Evolutionary conservation across 345 rosid species (phyloP).

Genomic region (Diplotaxis tenuifolia): DNA sequence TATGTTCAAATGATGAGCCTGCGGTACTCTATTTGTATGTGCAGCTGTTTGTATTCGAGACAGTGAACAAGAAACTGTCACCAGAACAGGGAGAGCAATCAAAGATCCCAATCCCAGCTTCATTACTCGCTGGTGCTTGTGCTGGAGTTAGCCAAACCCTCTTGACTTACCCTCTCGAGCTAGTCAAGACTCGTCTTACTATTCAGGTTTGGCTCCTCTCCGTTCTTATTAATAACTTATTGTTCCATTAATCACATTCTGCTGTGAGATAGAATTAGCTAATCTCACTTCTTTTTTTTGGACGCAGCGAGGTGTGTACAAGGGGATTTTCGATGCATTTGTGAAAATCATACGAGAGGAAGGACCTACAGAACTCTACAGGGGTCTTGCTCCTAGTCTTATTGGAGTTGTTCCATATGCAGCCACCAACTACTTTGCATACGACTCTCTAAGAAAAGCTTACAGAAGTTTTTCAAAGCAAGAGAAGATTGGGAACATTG

Average conservation of each 20-base stretch:
- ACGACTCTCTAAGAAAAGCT: constrained; percentile 73
- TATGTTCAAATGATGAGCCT: background rate
- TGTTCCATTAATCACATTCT: background rate
- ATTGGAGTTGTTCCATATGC: constrained; percentile 96
- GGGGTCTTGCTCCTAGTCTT: constrained; percentile 93
- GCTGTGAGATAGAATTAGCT: background rate
- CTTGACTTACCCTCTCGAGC: constrained; percentile 88
- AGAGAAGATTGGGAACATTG: constrained; percentile 82
- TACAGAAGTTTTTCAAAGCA: constrained; percentile 65
- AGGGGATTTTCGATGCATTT: constrained; percentile 75
- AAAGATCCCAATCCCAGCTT: constrained; percentile 70
- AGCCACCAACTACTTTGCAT: constrained; percentile 88
- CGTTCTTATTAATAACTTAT: background rate
- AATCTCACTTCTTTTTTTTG: background rate
- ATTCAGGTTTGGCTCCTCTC: constrained; percentile 57
- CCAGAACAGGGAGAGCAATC: constrained; percentile 65
- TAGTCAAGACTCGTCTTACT: constrained; percentile 88
- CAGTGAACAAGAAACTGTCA: constrained; percentile 74
- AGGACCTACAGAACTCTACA: constrained; percentile 81
- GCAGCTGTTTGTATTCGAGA: constrained; percentile 90
- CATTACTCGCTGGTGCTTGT: constrained; percentile 93
- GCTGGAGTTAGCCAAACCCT: constrained; percentile 96
- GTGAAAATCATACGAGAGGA: constrained; percentile 71
- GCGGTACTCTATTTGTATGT: constrained; percentile 1
- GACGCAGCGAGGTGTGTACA: constrained; percentile 72